phyloP scores from a whole-genome alignment of 106 monocot genomes.

The Acorus gramineus region DNA sequence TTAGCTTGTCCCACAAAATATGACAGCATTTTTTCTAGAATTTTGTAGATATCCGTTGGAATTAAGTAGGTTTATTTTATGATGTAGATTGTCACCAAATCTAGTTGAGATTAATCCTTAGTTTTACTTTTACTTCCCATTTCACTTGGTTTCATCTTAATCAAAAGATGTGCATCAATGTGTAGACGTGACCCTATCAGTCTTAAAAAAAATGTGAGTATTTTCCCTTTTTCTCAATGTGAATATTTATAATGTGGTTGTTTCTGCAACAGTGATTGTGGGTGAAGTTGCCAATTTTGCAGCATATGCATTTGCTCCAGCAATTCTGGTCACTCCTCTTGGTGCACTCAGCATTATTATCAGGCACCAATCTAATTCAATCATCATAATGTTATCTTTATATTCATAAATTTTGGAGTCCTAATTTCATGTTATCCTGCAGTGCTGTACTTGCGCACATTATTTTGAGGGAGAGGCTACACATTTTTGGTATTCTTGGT shows the following conservation, averaged over 20 bases:
- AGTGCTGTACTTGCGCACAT: constrained; percentile 85
- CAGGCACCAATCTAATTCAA: constrained; percentile 35
- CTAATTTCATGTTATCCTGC: constrained; percentile 7
- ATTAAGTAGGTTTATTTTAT: too few relatives aligned
- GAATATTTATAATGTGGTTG: background rate
- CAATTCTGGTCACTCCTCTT: constrained; percentile 93
- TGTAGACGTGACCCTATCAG: too few relatives aligned
- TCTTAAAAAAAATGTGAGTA: too few relatives aligned
- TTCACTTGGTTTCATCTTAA: too few relatives aligned
- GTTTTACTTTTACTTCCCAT: too few relatives aligned
- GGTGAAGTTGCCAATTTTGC: constrained; percentile 95
- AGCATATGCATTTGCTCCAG: constrained; percentile 95
- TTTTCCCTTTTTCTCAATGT: too few relatives aligned
- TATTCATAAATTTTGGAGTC: background rate
- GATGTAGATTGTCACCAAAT: too few relatives aligned
- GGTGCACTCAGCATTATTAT: constrained; percentile 96
- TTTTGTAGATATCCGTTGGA: too few relatives aligned
- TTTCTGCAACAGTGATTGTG: constrained; percentile 61
- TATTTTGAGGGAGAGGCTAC: constrained; percentile 69
- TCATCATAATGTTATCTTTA: background rate
- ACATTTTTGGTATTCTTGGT: constrained; percentile 87
- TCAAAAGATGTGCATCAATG: too few relatives aligned
- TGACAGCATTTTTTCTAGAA: too few relatives aligned
- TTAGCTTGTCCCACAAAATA: too few relatives aligned
- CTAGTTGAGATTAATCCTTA: too few relatives aligned